Evolutionary conservation across 148 eudicot genomes (phyloP).

Genomic region (Fagopyrum tataricum): DNA sequence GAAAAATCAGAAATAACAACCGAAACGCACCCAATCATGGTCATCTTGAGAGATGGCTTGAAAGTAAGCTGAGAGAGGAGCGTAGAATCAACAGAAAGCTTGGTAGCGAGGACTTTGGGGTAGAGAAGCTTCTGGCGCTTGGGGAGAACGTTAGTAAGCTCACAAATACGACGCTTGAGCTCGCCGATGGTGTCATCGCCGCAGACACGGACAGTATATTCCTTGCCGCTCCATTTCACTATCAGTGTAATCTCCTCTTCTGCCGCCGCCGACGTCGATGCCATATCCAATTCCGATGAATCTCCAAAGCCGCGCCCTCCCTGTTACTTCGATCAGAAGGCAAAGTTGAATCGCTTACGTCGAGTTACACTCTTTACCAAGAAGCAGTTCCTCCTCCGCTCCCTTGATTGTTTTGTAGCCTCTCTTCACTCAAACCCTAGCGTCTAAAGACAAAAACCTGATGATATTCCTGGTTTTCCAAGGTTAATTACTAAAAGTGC

Average conservation of each 20-base stretch:
- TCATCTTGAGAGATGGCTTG: conserved; percentile 85
- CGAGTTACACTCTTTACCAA: not conserved
- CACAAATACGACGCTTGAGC: conserved; percentile 80
- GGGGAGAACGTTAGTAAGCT: conserved; percentile 75
- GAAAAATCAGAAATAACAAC: not conserved
- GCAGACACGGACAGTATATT: conserved; percentile 80
- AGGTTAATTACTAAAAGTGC: too few species aligned
- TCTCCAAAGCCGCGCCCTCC: conserved; percentile 25
- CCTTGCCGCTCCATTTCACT: conserved; percentile 95
- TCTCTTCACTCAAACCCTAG: not conserved
- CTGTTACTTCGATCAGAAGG: not conserved
- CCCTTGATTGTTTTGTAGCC: not conserved
- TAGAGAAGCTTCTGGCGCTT: conserved; percentile 93
- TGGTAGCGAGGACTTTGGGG: conserved; percentile 62
- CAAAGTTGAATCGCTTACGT: not conserved
- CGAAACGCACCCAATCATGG: conserved; percentile 73
- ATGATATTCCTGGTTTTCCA: too few species aligned
- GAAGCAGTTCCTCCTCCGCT: not conserved
- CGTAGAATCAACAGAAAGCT: conserved; percentile 68
- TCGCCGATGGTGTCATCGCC: conserved; percentile 86
- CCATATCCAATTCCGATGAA: conserved; percentile 20
- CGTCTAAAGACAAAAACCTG: not conserved
- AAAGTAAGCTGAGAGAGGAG: conserved; percentile 67
- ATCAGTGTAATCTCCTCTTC: conserved; percentile 88
- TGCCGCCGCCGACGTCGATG: conserved; percentile 27